Evolutionary conservation across 495 filamentous ascomycete species (phyloP), one percentile per base, ranked within the genome.

Genomic region (Barbatosphaeria neglecta): DNA sequence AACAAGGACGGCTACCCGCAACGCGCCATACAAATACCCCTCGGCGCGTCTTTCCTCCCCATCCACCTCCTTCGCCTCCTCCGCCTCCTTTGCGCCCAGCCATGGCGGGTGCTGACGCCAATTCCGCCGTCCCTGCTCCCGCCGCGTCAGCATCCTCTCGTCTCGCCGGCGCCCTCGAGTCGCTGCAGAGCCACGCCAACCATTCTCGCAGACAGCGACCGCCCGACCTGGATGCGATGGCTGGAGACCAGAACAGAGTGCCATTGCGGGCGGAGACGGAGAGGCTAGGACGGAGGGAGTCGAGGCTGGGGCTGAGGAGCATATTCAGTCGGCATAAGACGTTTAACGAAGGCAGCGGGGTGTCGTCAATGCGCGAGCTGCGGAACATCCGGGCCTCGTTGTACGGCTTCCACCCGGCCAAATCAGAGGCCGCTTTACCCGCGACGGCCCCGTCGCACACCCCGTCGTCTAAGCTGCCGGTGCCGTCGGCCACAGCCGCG

Each of bases 261-360:
- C 60, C 62, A 10, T 45, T 61, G 35, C 55, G 54, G 22, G 17
- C 40, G 19, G 58, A 62, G 19, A 22, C 28, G 2, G 49, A 54
- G 22, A 68, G 61, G 48, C 40, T 69, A 9, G 50, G 57, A 31
- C 54, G 57, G 49, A 55, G 70, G 42, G 72, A 72, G 37, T 78
- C 75, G 10, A 71, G 62, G 52, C 55, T 74, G 25, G 74, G 72
- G 18, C 51, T 78, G 37, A 60, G 71, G 41, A 67, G 53, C 35
- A 67, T 77, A 18, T 77, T 77, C 49, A 53, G 65, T 38, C 59
- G 61, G 43, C 54, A 59, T 41, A 70, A 62, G 47, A 42, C 50
- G 10, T 48, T 46, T 27, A 56, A 62, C 9, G 53, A 53, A 28
- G 54, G 50, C 31, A 53, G 39, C 22, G 51, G 53, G 24, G 56